Evolutionary conservation across 1,139 yeast species (phyloP).

Genomic region (Suhomyces chickasaworum): DNA sequence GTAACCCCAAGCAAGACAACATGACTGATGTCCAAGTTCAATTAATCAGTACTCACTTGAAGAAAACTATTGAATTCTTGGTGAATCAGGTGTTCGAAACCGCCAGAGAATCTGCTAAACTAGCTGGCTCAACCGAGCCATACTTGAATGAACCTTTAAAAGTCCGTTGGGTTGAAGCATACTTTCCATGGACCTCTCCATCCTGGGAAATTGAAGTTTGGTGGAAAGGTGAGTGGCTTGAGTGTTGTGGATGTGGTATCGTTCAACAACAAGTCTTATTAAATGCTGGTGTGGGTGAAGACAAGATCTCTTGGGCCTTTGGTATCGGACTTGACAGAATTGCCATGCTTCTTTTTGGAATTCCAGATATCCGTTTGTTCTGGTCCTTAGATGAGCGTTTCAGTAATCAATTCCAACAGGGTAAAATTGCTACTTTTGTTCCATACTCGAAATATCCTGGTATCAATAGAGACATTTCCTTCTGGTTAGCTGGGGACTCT

Average conservation of each 20-base stretch:
- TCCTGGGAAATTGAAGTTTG: slow-evolving; percentile 98
- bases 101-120: slow-evolving; percentile 67
- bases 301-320: slow-evolving; percentile 91
- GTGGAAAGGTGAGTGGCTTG: slow-evolving; percentile 99
- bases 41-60: slow-evolving; percentile 74
- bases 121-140: slow-evolving; percentile 63
- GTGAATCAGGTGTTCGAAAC: slow-evolving; percentile 82
- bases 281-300: slow-evolving; percentile 66
- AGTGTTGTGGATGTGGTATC: slow-evolving; percentile 95
- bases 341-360: slow-evolving; percentile 92
- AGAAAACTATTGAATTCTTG: slow-evolving; percentile 78
- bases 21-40: slow-evolving; percentile 72
- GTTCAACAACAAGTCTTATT: slow-evolving; percentile 77
- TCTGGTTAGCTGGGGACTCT: slow-evolving; percentile 68
- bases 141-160: slow-evolving; percentile 74
- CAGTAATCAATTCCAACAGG: slow-evolving; percentile 65
- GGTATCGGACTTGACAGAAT: slow-evolving; percentile 95
- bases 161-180: slow-evolving; percentile 94
- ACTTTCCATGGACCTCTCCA: slow-evolving; percentile 98
- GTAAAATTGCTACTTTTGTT: slow-evolving; percentile 68
- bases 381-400: slow-evolving; percentile 90
- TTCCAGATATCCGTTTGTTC: slow-evolving; percentile 91
- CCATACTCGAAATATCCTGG: slow-evolving; percentile 95
- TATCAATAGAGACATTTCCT: slow-evolving; percentile 82
- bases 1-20: slow-evolving; percentile 78